Conservation (phyloP, 2,329 filamentous ascomycete species). For the Phoma sp. region DNA sequence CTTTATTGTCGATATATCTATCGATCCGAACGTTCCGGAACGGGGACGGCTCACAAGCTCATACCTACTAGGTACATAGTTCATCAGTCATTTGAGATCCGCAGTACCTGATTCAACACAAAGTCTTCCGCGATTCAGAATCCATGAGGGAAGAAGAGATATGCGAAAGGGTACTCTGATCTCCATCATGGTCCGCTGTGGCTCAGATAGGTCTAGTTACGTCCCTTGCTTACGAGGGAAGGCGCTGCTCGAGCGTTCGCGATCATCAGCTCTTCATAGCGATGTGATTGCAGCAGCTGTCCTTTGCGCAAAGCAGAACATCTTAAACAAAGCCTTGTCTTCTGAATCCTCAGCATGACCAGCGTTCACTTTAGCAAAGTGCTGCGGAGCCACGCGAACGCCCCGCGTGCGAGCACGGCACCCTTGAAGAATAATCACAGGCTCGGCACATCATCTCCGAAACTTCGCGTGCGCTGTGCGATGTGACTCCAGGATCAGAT, state of each 20-base stretch:
- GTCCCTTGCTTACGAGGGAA: neutral
- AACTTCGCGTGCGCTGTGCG: constrained; percentile 7
- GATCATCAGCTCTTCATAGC: neutral
- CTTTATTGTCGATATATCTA: too few relatives aligned
- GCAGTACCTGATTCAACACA: too few relatives aligned
- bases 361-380: neutral
- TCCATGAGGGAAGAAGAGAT: too few relatives aligned
- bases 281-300: neutral
- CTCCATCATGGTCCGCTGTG: neutral
- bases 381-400: constrained; percentile 5
- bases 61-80: too few relatives aligned
- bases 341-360: neutral
- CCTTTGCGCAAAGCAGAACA: neutral
- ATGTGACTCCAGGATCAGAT: constrained; percentile 12
- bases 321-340: neutral
- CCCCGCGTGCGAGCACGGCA: constrained; percentile 5
- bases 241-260: neutral
- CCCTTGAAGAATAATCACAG: constrained; percentile 2
- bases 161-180: too few relatives aligned
- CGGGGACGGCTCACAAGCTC: too few relatives aligned
- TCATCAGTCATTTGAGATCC: too few relatives aligned
- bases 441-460: neutral
- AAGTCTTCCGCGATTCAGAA: too few relatives aligned
- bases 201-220: neutral
- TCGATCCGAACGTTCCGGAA: too few relatives aligned